Percentiles rank a stretch among this genome's conserved stretches.
Evolutionary conservation across 2,329 filamentous ascomycete genomes (phyloP).

Genomic region (Calonectria pauciramosa): DNA sequence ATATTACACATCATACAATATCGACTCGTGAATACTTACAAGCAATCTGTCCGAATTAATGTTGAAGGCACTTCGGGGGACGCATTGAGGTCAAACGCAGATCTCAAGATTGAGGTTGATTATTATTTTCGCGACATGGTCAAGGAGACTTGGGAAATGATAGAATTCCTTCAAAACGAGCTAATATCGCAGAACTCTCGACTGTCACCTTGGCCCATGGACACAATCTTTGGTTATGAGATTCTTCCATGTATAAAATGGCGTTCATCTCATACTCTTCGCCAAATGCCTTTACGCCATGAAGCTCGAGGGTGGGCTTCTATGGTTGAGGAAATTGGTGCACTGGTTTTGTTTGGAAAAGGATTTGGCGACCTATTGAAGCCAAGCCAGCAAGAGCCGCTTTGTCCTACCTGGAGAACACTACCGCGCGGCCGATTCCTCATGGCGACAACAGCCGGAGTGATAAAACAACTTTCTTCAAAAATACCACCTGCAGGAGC

Average conservation of each 20-base stretch:
- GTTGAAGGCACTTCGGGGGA: neutral
- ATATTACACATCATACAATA: neutral
- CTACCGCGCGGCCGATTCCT: neutral
- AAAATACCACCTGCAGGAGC: neutral
- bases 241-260: neutral
- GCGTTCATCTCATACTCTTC: neutral
- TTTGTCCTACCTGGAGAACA: neutral
- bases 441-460: neutral
- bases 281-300: neutral
- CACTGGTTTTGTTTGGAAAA: neutral
- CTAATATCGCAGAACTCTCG: neutral
- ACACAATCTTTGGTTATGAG: neutral
- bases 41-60: neutral
- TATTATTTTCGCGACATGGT: neutral
- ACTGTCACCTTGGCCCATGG: neutral
- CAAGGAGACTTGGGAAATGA: neutral
- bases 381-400: neutral
- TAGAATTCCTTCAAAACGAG: neutral
- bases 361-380: neutral
- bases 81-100: neutral
- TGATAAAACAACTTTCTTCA: neutral
- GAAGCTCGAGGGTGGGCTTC: neutral
- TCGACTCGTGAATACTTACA: neutral
- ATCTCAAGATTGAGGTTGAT: neutral
- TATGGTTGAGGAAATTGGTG: neutral